Evolutionary conservation across 2,329 filamentous ascomycete species (phyloP).

Genomic region (Lachnellula hyalina): DNA sequence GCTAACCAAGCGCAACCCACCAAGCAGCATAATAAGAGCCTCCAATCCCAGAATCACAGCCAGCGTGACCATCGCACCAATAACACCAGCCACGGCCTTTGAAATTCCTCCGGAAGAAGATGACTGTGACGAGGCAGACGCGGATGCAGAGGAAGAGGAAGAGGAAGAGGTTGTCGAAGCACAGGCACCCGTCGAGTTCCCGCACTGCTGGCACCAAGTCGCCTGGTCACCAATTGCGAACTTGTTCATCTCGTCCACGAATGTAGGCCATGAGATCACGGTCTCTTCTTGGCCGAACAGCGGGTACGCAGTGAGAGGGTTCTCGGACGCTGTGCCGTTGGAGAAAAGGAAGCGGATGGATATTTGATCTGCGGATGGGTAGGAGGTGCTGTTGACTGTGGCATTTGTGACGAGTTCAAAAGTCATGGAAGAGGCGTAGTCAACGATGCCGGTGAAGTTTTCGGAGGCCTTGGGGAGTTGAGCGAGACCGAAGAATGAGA

Average conservation of each 20-base stretch:
- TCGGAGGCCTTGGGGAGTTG: slow-evolving; percentile 44
- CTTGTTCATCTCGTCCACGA: slow-evolving; percentile 55
- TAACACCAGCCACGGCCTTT: slow-evolving; percentile 71
- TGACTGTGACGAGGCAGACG: slow-evolving; percentile 25
- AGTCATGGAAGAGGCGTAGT: slow-evolving; percentile 76
- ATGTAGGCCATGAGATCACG: slow-evolving; percentile 63
- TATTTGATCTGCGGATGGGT: slow-evolving; percentile 45
- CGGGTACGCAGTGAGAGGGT: slow-evolving; percentile 43
- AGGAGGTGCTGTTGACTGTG: slow-evolving; percentile 39
- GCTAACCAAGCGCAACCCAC: slow-evolving; percentile 53
- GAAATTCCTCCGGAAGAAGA: slow-evolving; percentile 44
- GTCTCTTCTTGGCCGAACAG: slow-evolving; percentile 54
- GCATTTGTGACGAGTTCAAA: slow-evolving; percentile 66
- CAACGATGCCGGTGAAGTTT: slow-evolving; percentile 71
- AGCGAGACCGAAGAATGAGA: slow-evolving; percentile 58
- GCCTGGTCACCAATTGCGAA: slow-evolving; percentile 61
- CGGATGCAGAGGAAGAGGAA: slow-evolving; percentile 17
- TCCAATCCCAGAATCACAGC: slow-evolving; percentile 56
- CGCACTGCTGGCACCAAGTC: slow-evolving; percentile 72
- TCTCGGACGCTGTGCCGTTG: slow-evolving; percentile 48
- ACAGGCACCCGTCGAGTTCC: slow-evolving; percentile 65
- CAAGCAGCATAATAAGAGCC: slow-evolving; percentile 46
- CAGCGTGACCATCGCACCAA: slow-evolving; percentile 65
- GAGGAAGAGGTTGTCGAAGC: slow-evolving; percentile 38
- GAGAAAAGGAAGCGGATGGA: slow-evolving; percentile 56